Evolutionary conservation across 2,329 filamentous ascomycete genomes (phyloP), one percentile per base, ranked within the genome.

Genomic region (Cercospora sojina): DNA sequence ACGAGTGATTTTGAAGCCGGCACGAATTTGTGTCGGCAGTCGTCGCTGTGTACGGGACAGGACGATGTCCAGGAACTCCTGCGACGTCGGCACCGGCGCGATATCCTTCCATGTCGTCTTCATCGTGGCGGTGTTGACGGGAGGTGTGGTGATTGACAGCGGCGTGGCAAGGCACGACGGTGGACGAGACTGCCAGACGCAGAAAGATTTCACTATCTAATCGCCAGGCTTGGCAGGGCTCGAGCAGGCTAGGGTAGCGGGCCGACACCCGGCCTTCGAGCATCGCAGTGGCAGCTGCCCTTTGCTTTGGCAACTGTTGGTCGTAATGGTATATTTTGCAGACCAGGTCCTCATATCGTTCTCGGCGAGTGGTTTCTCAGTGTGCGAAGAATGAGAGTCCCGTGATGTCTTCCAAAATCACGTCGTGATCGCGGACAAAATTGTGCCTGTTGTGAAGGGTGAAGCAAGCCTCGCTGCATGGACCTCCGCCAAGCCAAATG

Each of bases 51-150:
- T 97, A 74, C 95, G 86, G 77, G 91, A 96, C 75, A 99, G 87
- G 72, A 98, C 93, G 79, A 99, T 97, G 81, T 99, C 95, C 75
- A 99, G 86, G 77, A 99, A 98, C 82, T 99, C 95, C 84, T 96
- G 90, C 79, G 90, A 90, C 76, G 91, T 96, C 66, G 94, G 94
- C 77, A 80, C 79, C 73, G 75, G 74, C 65, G 76, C 79, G 66
- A 78, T 79, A 71, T 87, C 85, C 76, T 87, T 86, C 84, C 84
- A 86, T 49, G 84, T 85, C 57, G 83, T 86, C 83, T 86, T 86
- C 84, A 86, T 86, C 47, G 67, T 77, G 68, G 64, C 72, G 71
- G 73, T 38, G 25, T 47, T 29, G 35, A 13, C 4, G 35, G 49
- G 49, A 43, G 25, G 51, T 20, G 60, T 35, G 32, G 60, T 27